Base-by-base conservation (phyloP, 768 basidiomycete genomes). In the Mycena latifolia region DNA sequence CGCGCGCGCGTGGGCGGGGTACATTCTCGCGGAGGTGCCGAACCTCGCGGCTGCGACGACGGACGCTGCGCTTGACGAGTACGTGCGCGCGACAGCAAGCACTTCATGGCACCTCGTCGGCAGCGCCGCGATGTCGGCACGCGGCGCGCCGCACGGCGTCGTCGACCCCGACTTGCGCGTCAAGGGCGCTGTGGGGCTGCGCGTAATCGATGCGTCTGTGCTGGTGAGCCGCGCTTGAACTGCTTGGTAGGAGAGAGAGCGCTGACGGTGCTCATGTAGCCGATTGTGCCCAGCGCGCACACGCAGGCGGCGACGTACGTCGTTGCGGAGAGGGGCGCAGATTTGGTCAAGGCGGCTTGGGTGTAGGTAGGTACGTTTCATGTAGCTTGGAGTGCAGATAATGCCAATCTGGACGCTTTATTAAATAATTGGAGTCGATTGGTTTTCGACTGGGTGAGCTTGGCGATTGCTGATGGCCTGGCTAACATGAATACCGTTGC, bases 141-240 rank as follows among this genome's bases (percentile, higher is more conserved):
- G 17, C 41, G 35, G 51, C 20, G 73, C 74, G 7, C 20, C 17
- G 11, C 56, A 47, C 11, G 76, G 75, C 18, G 76, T 77, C 17
- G 72, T 76, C 1, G 67, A 76, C 58, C 69, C 76, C 17, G 66
- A 74, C 33, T 63, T 78, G n/a, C 62, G 25, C 28, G 74, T 79
- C 14, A 76, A 77, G 60, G 75, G 74, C 1, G 56, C 72, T 6
- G 7, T 8, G 0, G 75, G 72, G 22, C 47, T 79, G 52, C 55
- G 78, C 15, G 64, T 79, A n/a, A 73, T 78, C 2, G 76, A 79
- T 61, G 69, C 72, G 0, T 76, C 75, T 25, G 70, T 77, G 24
- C 27, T 69, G 25, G n/a, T n/a, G n/a, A n/a, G n/a, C n/a, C n/a
- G n/a, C n/a, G n/a, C n/a, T n/a, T n/a, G n/a, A n/a, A n/a, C n/a